phyloP scores from a whole-genome alignment of 2,329 filamentous ascomycete genomes.

The Acarospora socialis region DNA sequence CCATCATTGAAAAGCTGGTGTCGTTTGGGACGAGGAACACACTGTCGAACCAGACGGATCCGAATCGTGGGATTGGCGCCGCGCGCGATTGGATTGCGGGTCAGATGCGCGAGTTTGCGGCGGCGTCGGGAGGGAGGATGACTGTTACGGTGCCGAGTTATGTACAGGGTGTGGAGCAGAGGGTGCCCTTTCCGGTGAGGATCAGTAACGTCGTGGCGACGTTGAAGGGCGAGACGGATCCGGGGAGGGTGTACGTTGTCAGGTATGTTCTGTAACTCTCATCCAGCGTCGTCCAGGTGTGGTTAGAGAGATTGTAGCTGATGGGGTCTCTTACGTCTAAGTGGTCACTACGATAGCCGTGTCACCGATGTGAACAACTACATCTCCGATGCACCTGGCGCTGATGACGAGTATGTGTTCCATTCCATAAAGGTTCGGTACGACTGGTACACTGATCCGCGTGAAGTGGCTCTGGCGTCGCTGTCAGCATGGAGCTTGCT shows the following conservation, averaged over 20 bases:
- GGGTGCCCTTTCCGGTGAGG: constrained; percentile 37
- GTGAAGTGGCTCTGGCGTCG: constrained; percentile 34
- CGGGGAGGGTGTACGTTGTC: constrained; percentile 38
- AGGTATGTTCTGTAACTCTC: too few relatives aligned
- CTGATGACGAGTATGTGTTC: constrained; percentile 35
- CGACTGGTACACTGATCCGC: too few relatives aligned
- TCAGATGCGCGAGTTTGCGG: constrained; percentile 36
- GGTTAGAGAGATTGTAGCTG: too few relatives aligned
- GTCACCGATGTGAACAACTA: constrained; percentile 38
- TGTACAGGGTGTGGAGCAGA: constrained; percentile 32
- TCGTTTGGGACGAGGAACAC: constrained; percentile 45
- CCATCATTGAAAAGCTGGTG: constrained; percentile 38
- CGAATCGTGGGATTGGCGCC: constrained; percentile 39
- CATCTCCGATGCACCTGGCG: constrained; percentile 39
- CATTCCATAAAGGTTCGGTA: background rate
- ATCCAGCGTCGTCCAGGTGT: too few relatives aligned
- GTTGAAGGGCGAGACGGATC: constrained; percentile 35
- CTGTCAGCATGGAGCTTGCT: constrained; percentile 41
- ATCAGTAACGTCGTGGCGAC: constrained; percentile 41
- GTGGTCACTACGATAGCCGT: constrained; percentile 42
- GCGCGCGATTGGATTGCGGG: constrained; percentile 42
- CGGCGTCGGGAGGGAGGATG: constrained; percentile 35
- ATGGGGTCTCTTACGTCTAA: too few relatives aligned
- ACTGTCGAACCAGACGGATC: constrained; percentile 37
- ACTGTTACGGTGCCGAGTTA: constrained; percentile 38